Evolutionary conservation across 1,139 yeast genomes (phyloP).

Genomic region (Geotrichum macrosporum): DNA sequence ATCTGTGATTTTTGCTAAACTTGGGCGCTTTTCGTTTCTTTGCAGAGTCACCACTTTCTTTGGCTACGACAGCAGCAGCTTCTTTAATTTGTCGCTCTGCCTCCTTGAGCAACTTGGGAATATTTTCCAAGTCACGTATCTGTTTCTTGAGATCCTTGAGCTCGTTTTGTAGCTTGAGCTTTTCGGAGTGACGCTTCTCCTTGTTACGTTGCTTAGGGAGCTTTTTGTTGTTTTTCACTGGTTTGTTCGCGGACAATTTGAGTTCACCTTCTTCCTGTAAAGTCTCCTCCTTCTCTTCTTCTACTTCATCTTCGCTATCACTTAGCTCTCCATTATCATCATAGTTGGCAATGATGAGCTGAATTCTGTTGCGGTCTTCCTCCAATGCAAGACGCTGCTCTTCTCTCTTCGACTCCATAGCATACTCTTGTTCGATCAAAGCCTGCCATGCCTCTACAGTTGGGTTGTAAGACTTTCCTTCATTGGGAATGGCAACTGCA

Average conservation of each 20-base stretch:
- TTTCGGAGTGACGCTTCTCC: slow-evolving; percentile 61
- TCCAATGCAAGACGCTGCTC: slow-evolving; percentile 52
- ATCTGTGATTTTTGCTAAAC: slow-evolving; percentile 47
- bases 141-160: slow-evolving; percentile 58
- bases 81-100: slow-evolving; percentile 34
- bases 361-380: slow-evolving; percentile 62
- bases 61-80: slow-evolving; percentile 15
- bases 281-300: slow-evolving; percentile 33
- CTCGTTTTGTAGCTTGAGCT: slow-evolving; percentile 51
- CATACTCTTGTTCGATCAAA: slow-evolving; percentile 63
- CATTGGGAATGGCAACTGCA: slow-evolving; percentile 57
- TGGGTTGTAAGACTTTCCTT: slow-evolving; percentile 93
- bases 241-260: slow-evolving; percentile 64
- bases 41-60: slow-evolving; percentile 17
- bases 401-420: slow-evolving; percentile 62
- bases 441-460: slow-evolving; percentile 77
- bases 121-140: slow-evolving; percentile 48
- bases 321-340: slow-evolving; percentile 34
- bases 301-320: slow-evolving; percentile 27
- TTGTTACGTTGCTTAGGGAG: slow-evolving; percentile 73
- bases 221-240: slow-evolving; percentile 66
- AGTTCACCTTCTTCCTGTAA: slow-evolving; percentile 36
- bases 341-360: slow-evolving; percentile 56
- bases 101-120: slow-evolving; percentile 32
- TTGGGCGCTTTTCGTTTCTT: slow-evolving; percentile 33